Evolutionary conservation across 441 rosid genomes (phyloP), one percentile per base, ranked within the genome.

Genomic region (Codiaeum variegatum): DNA sequence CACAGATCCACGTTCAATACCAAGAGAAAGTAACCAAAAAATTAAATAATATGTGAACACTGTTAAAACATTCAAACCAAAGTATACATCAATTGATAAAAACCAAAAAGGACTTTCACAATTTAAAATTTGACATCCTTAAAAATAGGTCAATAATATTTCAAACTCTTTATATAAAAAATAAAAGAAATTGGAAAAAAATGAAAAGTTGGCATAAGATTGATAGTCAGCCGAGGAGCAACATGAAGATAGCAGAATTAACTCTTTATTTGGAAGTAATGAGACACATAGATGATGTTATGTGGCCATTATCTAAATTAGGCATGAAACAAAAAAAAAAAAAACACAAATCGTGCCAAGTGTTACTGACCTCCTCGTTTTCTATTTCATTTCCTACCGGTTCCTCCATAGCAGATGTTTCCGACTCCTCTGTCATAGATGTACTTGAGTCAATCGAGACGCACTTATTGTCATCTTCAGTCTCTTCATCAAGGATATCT

Each of bases 391-490:
- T 77, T 74, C 82, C 75, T 73, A 69, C 67, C 47, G 70, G 63
- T 78, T 84, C 88, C 70, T 51, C 56, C 56, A 7, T 51, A 23
- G n/a, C 23, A 18, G 55, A 51, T 51, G 6, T 51, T 73, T 71
- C 68, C 47, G 70, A 63, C 77, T 83, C 88, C 69, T 86, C 85
- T 70, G 10, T 66, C 10, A 58, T 31, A 51, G 87, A 88, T 70
- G 63, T 73, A 71, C 84, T 81, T 61, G 95, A 84, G 77, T 78
- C 81, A 76, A 86, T 80, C 54, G 83, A 90, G 63, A 70, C 21
- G 81, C 87, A 86, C 80, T 85, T 82, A 76, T 69, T 81, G 74
- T 85, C 88, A 75, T 80, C 83, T 78, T 85, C 92, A 80, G 78
- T 83, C 68, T 84, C 93, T 77, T 79, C 97, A 56, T 88, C 83